Evolutionary conservation across 1,139 yeast species (phyloP), one percentile per base, ranked within the genome.

Genomic region (Komagataea norvegica): DNA sequence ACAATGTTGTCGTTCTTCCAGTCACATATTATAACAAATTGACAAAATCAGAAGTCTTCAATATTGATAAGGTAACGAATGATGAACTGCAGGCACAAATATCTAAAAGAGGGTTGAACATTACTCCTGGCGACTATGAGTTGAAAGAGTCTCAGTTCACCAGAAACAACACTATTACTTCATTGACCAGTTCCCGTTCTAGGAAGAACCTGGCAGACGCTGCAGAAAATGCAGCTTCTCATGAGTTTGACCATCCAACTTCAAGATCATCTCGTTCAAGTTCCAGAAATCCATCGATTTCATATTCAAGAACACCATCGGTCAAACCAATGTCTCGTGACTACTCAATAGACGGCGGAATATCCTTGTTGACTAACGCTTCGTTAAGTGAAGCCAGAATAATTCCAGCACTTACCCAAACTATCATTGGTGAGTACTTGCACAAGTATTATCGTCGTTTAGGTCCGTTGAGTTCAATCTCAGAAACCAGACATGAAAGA

Each of bases 361-460:
- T 67, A 30, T 79, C 89, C 1, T 71, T 84, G 55, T 81, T 80
- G 33, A 81, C 91, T 1, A 72, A 79, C 55, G 80, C 79, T 4
- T 80, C 91, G 0, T 62, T 82, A 29, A 77, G 82, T 4, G 91
- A 81, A 47, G 76, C 74, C 38, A 75, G 78, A 31, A 84, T 86
- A 74, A 82, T 86, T 48, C 89, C 93, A 2, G 91, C 93, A 3
- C 76, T 91, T 40, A 84, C 96, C 0, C 96, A 88, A 59, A 83
- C 93, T 7, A 89, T 91, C 34, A 84, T 89, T 60, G 98, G 98
- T 41, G 97, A 89, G 58, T 87, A 79, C 49, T 67, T 88, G 45
- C 82, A 74, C 74, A 91, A 91, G 60, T 89, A 91, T 58, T 86
- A 82, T 59, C 78, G 95, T 37, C 75, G 79, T 44, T 65, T 84